Conservation (phyloP, 2,329 filamentous ascomycete genomes). For the Amauroascus verrucosus region DNA sequence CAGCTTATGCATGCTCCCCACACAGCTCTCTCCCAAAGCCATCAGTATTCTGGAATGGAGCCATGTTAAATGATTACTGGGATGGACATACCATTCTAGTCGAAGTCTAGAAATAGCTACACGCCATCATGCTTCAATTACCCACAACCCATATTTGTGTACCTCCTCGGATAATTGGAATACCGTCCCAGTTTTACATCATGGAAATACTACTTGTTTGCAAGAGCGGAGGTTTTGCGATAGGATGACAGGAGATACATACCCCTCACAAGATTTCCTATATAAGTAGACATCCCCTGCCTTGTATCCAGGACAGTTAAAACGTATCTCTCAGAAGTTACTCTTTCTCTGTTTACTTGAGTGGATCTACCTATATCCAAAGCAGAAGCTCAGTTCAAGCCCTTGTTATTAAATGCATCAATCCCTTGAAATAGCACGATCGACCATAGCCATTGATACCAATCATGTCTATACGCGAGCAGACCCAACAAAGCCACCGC, state of each 20-base stretch:
- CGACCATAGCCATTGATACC: background rate
- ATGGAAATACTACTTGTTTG: background rate
- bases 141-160: no score
- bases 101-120: background rate
- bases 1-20: background rate
- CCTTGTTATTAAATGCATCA: background rate
- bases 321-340: background rate
- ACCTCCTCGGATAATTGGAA: background rate
- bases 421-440: background rate
- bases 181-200: background rate
- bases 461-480: background rate
- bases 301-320: background rate
- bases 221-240: no score
- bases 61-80: background rate
- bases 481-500: background rate
- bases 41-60: background rate
- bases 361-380: background rate
- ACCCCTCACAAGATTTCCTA: background rate
- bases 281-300: background rate
- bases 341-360: background rate
- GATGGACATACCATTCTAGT: conserved; percentile 1
- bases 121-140: background rate
- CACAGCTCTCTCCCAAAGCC: background rate
- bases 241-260: background rate
- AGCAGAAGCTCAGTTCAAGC: background rate